Evolutionary conservation across 352 stramenopile species (phyloP).

Genomic region (Phytophthora capsici): DNA sequence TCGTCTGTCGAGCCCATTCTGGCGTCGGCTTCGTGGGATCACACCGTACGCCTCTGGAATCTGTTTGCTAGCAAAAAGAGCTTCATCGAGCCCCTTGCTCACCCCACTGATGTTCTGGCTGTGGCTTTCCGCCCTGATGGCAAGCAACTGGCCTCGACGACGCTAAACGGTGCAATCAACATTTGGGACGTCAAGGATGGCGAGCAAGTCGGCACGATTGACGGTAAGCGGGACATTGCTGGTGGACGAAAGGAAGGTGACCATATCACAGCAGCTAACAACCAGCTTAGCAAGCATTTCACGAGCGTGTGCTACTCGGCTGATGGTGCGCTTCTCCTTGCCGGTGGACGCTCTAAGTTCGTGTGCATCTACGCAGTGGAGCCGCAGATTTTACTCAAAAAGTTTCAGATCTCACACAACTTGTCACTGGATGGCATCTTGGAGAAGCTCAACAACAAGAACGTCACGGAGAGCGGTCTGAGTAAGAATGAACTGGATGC

Average conservation of each 20-base stretch:
- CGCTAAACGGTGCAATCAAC: slow-evolving; percentile 95
- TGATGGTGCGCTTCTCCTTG: slow-evolving; percentile 97
- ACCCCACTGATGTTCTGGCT: slow-evolving; percentile 96
- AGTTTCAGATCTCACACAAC: slow-evolving; percentile 99
- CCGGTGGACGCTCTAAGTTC: slow-evolving; percentile 98
- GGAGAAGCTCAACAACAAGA: slow-evolving; percentile 95
- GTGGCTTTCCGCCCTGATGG: slow-evolving; percentile 97
- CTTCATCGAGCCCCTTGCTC: slow-evolving; percentile 95
- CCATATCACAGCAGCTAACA: slow-evolving; percentile 86
- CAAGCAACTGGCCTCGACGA: slow-evolving; percentile 96
- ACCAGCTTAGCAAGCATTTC: slow-evolving; percentile 97
- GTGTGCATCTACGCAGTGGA: slow-evolving; percentile 99
- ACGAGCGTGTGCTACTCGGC: slow-evolving; percentile 99
- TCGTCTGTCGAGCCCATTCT: slow-evolving; percentile 87
- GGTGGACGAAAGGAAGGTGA: slow-evolving; percentile 90
- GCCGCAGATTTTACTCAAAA: slow-evolving; percentile 97
- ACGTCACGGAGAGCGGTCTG: slow-evolving; percentile 80
- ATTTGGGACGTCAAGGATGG: slow-evolving; percentile 98
- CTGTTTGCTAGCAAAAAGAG: slow-evolving; percentile 97
- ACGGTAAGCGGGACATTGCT: slow-evolving; percentile 96
- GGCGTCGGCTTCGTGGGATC: slow-evolving; percentile 98
- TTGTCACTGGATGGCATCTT: slow-evolving; percentile 95
- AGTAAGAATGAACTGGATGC: slow-evolving; percentile 79
- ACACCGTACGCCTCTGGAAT: slow-evolving; percentile 99
- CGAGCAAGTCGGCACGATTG: slow-evolving; percentile 95